Percentiles rank a stretch among this genome's conserved stretches.
phyloP scores from a whole-genome alignment of 345 rosid species.

The Sisymbrium irio region DNA sequence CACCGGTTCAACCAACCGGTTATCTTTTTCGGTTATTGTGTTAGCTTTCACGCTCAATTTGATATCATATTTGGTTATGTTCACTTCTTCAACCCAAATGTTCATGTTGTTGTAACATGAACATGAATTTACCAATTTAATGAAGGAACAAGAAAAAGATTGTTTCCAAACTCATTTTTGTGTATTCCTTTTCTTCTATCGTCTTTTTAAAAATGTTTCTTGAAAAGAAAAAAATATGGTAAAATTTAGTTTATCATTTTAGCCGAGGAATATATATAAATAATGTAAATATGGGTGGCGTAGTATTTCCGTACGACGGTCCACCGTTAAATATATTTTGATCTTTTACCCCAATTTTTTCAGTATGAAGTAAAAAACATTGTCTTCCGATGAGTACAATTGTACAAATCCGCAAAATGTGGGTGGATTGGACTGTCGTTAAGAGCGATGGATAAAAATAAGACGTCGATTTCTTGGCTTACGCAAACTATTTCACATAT shows the following conservation, averaged over 20 bases:
- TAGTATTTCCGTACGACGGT: too few relatives aligned
- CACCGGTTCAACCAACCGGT: conserved; percentile 27
- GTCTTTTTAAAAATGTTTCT: not conserved
- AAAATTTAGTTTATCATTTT: not conserved
- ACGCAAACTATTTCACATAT: too few relatives aligned
- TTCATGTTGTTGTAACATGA: conserved; percentile 45
- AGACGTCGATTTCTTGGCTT: not conserved
- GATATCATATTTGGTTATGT: conserved; percentile 37
- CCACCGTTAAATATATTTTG: too few relatives aligned
- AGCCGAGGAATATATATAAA: not conserved
- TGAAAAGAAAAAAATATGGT: not conserved
- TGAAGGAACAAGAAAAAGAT: conserved; percentile 17
- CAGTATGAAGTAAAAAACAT: not conserved
- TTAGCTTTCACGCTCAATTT: conserved; percentile 32
- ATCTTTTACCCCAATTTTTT: too few relatives aligned
- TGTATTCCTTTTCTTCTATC: not conserved
- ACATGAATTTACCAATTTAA: conserved; percentile 17
- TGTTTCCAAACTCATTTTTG: conserved; percentile 6
- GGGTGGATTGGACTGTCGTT: not conserved
- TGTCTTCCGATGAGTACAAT: not conserved
- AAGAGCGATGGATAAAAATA: not conserved
- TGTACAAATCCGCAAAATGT: not conserved
- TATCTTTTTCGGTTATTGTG: conserved; percentile 24
- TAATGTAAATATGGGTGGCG: not conserved
- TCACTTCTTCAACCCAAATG: conserved; percentile 21